Evolutionary conservation across 225 moss, liverwort and hornwort species (phyloP), one percentile per base, ranked within the genome.

Genomic region (Physcomitrellopsis africana): DNA sequence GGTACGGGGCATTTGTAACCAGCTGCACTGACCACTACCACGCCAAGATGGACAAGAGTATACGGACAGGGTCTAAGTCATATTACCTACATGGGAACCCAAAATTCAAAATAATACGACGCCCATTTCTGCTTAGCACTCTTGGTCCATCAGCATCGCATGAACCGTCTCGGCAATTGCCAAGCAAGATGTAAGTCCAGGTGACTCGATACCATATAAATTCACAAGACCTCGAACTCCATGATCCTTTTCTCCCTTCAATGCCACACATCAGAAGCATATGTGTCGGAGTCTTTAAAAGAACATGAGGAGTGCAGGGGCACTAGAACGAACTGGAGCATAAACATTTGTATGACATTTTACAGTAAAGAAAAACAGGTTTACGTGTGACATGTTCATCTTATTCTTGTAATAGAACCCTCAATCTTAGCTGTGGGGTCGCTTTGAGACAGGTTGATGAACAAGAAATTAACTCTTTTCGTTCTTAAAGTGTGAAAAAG

Each of bases 181-280:
- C 63, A 97, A 74, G 23, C 86, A 90, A 10, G 94, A 80, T 56
- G 94, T 97, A 17, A 97, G 86, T 55, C 94, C 97, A 63, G 97
- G 97, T 48, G 97, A 97, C 78, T 97, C 97, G n/a, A 97, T 89
- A n/a, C 97, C 97, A 67, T 91, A 93, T 55, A 97, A 63, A 45
- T 93, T 83, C 82, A 97, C 78, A 44, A 97, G 86, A 16, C 97
- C 97, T 72, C 76, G 82, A 62, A 97, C 77, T 44, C 94, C 93
- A 84, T 97, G 97, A 24, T 74, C 72, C 60, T 77, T 80, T 82
- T 89, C 87, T 58, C 94, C 97, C 97, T 94, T 88, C 82, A 90
- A 42, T 75, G 29, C 53, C 80, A 73, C 49, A 72, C 29, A 47
- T 47, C 32, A 60, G 32, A 82, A 78, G 32, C 44, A 63, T 55